Base-by-base conservation (phyloP, 257 asterid species). In the Buddleja alternifolia region DNA sequence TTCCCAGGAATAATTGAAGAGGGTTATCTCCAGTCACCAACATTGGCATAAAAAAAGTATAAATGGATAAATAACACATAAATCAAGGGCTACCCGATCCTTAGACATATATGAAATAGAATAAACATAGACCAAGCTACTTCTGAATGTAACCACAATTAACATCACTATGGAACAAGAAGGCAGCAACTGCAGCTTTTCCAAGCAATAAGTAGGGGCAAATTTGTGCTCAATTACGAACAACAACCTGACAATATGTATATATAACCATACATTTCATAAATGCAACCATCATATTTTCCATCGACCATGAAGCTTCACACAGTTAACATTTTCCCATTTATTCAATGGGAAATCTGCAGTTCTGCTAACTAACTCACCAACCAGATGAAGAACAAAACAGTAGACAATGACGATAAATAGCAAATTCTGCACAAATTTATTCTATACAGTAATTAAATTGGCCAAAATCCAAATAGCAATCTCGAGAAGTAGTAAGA, bases 331-430 rank as follows among this genome's bases (percentile, higher is more conserved):
- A 4, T 6, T 54, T 53, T 2, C 54, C 60, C 56, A 4, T 7
- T n/a, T 32, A 41, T 63, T 7, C 37, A 46, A 48, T n/a, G n/a
- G 24, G 8, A 17, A 67, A 39, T 32, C 17, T 53, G 41, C 61
- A 73, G 71, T 40, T 63, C 23, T 37, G 41, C 71, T 32, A 46
- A n/a, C 58, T 25, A 50, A 34, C 59, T 21, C 54, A 62, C 47
- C 71, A 61, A 47, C 47, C 21, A 16, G n/a, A n/a, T n/a, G n/a
- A 45, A 16, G 15, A 36, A 3, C 17, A 39, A 23, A 25, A 41
- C 6, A 67, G 57, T 50, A 20, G 15, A 29, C 10, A 55, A 6
- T 34, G 60, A 53, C 12, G 40, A 71, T 11, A 36, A 51, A 39
- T 8, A 69, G 41, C 64, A 24, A 12, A n/a, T n/a, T n/a, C n/a